Conservation (phyloP, 2,329 filamentous ascomycete species). For the Pochonia chlamydosporia region DNA sequence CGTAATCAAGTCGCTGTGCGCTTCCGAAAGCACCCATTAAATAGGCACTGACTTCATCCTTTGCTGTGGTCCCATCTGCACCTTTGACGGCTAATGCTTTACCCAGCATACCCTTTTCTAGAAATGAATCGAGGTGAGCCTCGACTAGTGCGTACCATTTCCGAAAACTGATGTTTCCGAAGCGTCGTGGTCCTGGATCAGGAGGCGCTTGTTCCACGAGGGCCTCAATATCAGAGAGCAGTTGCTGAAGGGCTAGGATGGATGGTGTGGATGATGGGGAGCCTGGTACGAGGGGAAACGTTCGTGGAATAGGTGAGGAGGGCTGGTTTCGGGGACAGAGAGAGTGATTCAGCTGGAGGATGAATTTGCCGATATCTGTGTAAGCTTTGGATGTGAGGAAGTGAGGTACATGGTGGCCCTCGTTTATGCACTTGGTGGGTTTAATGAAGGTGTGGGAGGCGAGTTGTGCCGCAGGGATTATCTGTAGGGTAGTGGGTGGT, state of each 20-base stretch:
- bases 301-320: slow-evolving; percentile 23
- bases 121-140: slow-evolving; percentile 40
- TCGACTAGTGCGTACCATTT: slow-evolving; percentile 72
- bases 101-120: slow-evolving; percentile 22
- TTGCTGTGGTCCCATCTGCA: slow-evolving; percentile 36
- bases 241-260: slow-evolving; percentile 56
- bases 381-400: slow-evolving; percentile 83
- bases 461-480: slow-evolving; percentile 42
- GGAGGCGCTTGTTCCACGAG: slow-evolving; percentile 77
- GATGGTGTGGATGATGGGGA: slow-evolving; percentile 39
- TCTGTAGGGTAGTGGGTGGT: slow-evolving; percentile 29
- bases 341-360: slow-evolving; percentile 83
- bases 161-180: slow-evolving; percentile 87
- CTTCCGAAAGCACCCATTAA: slow-evolving; percentile 85
- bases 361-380: slow-evolving; percentile 77
- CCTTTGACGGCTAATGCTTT: slow-evolving; percentile 19
- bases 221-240: slow-evolving; percentile 59
- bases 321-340: slow-evolving; percentile 65
- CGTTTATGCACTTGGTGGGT: slow-evolving; percentile 78
- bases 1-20: slow-evolving; percentile 84
- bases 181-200: slow-evolving; percentile 77
- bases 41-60: slow-evolving; percentile 70
- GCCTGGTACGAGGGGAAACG: slow-evolving; percentile 36
- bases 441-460: slow-evolving; percentile 48
- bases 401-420: slow-evolving; percentile 70